Evolutionary conservation across 169 alveolate species (phyloP).

Genomic region (Plasmodium yoelii): DNA sequence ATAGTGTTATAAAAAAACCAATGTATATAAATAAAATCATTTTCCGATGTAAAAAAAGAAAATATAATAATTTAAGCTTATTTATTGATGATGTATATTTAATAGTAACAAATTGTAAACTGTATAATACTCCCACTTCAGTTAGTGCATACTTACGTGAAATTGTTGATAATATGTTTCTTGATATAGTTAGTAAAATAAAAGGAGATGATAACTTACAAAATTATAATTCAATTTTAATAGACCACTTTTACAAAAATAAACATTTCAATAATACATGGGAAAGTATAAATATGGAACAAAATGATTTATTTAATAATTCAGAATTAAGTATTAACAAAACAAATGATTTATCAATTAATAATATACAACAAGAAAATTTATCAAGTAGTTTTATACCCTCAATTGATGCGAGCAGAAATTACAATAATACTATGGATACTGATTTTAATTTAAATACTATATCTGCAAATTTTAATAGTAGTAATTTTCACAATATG

Average conservation of each 20-base stretch:
- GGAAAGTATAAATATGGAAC: constrained; percentile 36
- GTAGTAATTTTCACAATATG: background rate
- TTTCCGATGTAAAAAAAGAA: constrained; percentile 65
- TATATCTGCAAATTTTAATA: background rate
- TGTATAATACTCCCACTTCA: constrained; percentile 71
- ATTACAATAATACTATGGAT: background rate
- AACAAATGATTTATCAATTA: background rate
- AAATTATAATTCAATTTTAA: constrained; percentile 45
- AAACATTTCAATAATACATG: constrained; percentile 62
- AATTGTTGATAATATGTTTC: constrained; percentile 61
- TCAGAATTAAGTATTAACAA: background rate
- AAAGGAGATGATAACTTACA: constrained; percentile 29
- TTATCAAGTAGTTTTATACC: constrained; percentile 6
- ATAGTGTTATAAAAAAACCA: constrained; percentile 63
- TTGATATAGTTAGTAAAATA: constrained; percentile 43
- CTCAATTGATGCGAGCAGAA: background rate
- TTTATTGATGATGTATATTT: constrained; percentile 69
- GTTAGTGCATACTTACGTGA: constrained; percentile 69
- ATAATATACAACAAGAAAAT: background rate
- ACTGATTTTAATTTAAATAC: constrained; percentile 18
- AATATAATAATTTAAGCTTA: constrained; percentile 57
- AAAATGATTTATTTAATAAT: background rate
- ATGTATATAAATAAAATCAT: constrained; percentile 72
- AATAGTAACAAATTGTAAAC: constrained; percentile 59
- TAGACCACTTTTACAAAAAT: constrained; percentile 62